Percentiles rank a stretch among this genome's conserved stretches.
Evolutionary conservation across 352 stramenopile genomes (phyloP).

Genomic region (Phytophthora capsici): DNA sequence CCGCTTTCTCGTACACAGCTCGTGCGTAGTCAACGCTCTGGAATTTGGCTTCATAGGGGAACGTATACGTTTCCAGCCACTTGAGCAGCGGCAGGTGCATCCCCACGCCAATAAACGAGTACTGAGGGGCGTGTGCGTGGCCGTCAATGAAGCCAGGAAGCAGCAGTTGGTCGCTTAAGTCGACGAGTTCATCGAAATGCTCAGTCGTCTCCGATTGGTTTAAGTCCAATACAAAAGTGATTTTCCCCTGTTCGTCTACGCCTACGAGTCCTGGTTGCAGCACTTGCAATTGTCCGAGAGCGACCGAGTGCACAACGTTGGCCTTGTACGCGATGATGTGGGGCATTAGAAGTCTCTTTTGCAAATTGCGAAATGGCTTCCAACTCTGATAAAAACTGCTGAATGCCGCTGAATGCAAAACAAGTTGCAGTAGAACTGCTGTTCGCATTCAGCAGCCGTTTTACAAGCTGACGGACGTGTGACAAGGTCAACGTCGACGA

Average conservation of each 20-base stretch:
- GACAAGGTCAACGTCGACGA: conserved; percentile 6
- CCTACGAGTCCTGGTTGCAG: conserved; percentile 58
- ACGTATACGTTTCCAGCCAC: conserved; percentile 96
- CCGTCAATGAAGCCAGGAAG: conserved; percentile 94
- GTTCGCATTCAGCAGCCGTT: conserved; percentile 15
- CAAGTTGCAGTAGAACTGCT: conserved; percentile 12
- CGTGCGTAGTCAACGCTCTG: conserved; percentile 63
- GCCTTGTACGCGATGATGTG: conserved; percentile 71
- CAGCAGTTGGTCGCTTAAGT: conserved; percentile 81
- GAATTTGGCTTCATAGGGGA: conserved; percentile 92
- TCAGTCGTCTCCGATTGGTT: conserved; percentile 30
- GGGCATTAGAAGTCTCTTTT: conserved; percentile 13
- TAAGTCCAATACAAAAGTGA: conserved; percentile 30
- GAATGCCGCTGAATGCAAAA: too few species aligned
- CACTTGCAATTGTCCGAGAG: conserved; percentile 63
- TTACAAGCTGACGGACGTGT: conserved; percentile 13
- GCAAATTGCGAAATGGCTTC: conserved; percentile 24
- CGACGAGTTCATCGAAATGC: conserved; percentile 63
- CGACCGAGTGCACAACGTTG: conserved; percentile 79
- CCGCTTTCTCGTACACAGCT: conserved; percentile 89
- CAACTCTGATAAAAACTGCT: too few species aligned
- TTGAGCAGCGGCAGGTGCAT: conserved; percentile 94
- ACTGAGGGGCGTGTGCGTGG: conserved; percentile 95
- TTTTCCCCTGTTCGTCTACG: conserved; percentile 31
- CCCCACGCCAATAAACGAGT: conserved; percentile 93